These are phyloP conservation scores for Moricandia moricandioides DNA, from an alignment of 345 rosid genomes.

Conservation along the genomic window DNA sequence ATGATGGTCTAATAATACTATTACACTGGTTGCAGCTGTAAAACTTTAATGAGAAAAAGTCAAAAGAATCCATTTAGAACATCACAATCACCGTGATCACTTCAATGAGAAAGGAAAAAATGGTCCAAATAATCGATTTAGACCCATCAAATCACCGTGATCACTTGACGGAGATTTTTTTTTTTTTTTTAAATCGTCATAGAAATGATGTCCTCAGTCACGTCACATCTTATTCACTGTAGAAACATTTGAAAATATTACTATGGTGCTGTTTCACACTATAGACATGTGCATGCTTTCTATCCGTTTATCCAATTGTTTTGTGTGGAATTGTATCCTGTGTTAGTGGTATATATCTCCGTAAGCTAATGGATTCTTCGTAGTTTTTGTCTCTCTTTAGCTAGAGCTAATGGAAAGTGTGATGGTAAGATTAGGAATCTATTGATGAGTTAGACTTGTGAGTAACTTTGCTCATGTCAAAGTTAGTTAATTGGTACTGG, in stretches of 20 bases:
- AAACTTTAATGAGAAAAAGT: not conserved
- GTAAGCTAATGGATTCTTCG: no score
- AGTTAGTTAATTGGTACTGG: no score
- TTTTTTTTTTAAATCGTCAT: not conserved
- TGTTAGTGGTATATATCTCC: no score
- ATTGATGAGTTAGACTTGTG: no score
- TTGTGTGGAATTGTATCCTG: no score
- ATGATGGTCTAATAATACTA: no score
- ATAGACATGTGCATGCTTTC: no score
- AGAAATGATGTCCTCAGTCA: conserved; percentile 7
- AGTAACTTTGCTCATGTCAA: no score
- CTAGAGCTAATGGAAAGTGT: no score
- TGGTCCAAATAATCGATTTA: not conserved
- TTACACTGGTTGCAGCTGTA: not conserved
- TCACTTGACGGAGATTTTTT: not conserved
- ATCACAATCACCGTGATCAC: not conserved
- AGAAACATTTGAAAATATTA: not conserved
- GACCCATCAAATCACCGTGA: not conserved
- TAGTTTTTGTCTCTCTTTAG: no score
- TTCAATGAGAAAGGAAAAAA: not conserved
- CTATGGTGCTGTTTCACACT: not conserved
- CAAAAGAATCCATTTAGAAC: not conserved
- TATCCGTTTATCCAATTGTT: no score
- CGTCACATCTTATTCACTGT: conserved; percentile 8
- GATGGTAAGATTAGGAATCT: no score